These are phyloP conservation scores for Calcarisporium arbuscula DNA, from an alignment of 2,329 filamentous ascomycete species.

Conservation along the genomic window DNA sequence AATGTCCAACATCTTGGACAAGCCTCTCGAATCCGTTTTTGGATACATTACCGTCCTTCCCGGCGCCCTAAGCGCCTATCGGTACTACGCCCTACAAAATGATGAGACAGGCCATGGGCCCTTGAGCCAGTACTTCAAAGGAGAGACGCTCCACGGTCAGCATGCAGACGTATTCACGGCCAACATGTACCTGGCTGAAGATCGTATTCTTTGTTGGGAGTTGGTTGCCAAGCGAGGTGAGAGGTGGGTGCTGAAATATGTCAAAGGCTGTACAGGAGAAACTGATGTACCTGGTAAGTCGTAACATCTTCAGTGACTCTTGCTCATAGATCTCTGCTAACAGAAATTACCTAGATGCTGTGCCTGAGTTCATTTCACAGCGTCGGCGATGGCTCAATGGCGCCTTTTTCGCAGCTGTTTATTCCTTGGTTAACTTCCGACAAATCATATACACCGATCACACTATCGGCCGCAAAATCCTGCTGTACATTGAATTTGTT, in stretches of 20 bases:
- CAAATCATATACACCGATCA: constrained; percentile 95
- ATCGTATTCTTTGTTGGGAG: constrained; percentile 90
- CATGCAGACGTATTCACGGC: constrained; percentile 96
- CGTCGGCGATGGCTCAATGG: constrained; percentile 96
- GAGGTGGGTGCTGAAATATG: constrained; percentile 96
- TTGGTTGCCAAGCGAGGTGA: constrained; percentile 91
- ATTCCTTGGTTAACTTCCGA: constrained; percentile 89
- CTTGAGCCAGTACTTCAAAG: constrained; percentile 97
- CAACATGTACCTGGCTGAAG: constrained; percentile 90
- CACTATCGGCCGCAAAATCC: constrained; percentile 77
- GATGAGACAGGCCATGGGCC: constrained; percentile 93
- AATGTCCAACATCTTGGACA: constrained; percentile 98
- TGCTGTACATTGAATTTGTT: constrained; percentile 90
- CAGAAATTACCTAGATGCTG: constrained; percentile 60
- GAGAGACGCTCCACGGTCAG: constrained; percentile 91
- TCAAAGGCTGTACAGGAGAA: constrained; percentile 92
- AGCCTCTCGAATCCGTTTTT: constrained; percentile 93
- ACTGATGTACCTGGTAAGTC: constrained; percentile 89
- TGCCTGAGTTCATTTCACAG: constrained; percentile 96
- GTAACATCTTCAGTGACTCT: not conserved
- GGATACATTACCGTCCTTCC: constrained; percentile 97
- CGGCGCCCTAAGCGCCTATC: constrained; percentile 88
- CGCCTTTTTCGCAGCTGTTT: constrained; percentile 96
- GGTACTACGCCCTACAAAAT: constrained; percentile 93
- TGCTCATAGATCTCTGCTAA: too few species aligned